phyloP scores from a whole-genome alignment of 306 rosid genomes.

The Dryas octopetala region DNA sequence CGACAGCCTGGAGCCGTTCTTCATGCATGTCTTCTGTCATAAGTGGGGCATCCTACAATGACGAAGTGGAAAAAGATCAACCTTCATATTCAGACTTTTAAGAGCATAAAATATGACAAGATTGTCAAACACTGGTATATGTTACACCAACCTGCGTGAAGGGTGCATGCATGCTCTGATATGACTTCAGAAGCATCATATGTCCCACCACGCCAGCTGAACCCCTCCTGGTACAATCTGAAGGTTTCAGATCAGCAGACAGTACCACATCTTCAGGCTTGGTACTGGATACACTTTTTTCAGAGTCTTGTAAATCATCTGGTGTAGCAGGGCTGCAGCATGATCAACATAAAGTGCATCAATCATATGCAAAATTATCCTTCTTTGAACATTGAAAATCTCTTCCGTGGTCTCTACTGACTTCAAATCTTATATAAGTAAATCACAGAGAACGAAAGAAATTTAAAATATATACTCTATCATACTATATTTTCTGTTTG shows the following conservation, averaged over 20 bases:
- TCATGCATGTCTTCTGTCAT: slow-evolving; percentile 99
- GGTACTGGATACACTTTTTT: slow-evolving; percentile 27
- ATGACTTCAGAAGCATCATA: slow-evolving; percentile 78
- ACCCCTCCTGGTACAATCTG: slow-evolving; percentile 63
- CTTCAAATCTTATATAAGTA: neutral
- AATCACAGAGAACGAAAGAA: neutral
- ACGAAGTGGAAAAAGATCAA: slow-evolving; percentile 23
- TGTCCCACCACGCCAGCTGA: slow-evolving; percentile 72
- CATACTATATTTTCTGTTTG: neutral
- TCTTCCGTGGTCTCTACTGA: neutral
- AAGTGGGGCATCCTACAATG: slow-evolving; percentile 74
- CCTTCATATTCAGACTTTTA: slow-evolving; percentile 18
- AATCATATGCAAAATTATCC: slow-evolving; percentile 6
- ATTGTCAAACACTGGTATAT: slow-evolving; percentile 25
- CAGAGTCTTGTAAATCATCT: slow-evolving; percentile 42
- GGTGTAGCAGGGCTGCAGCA: slow-evolving; percentile 45
- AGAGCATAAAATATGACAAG: slow-evolving; percentile 18
- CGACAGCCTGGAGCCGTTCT: slow-evolving; percentile 92
- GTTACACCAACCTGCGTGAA: slow-evolving; percentile 77
- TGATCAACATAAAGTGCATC: slow-evolving; percentile 17
- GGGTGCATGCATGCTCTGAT: slow-evolving; percentile 86
- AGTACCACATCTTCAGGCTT: slow-evolving; percentile 44
- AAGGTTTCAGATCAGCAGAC: slow-evolving; percentile 44
- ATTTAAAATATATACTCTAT: neutral
- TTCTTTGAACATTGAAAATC: neutral